Evolutionary conservation across 2,329 filamentous ascomycete genomes (phyloP).

Genomic region (Pyrenophora tritici-repentis): DNA sequence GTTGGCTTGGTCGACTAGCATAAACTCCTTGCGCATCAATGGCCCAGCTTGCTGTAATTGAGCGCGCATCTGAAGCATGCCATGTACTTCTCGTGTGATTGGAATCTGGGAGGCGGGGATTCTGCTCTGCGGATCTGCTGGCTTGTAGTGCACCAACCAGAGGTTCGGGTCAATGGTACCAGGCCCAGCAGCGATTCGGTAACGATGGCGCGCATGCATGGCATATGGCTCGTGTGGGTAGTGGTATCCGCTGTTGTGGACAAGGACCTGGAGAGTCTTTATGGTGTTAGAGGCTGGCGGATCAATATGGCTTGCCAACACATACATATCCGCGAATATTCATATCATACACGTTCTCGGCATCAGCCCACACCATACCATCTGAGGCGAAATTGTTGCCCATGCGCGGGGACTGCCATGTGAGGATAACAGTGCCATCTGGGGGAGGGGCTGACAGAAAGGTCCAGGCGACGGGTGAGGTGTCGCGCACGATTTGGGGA

Average conservation of each 20-base stretch:
- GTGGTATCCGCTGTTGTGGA: slow-evolving; percentile 80
- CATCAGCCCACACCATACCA: slow-evolving; percentile 87
- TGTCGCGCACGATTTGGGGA: slow-evolving; percentile 81
- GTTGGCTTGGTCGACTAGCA: slow-evolving; percentile 84
- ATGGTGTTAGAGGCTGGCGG: slow-evolving; percentile 7
- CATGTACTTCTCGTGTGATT: slow-evolving; percentile 62
- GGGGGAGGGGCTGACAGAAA: slow-evolving; percentile 77
- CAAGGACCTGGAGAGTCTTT: slow-evolving; percentile 88
- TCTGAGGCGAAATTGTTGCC: slow-evolving; percentile 83
- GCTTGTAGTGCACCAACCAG: slow-evolving; percentile 90
- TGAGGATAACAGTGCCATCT: slow-evolving; percentile 81
- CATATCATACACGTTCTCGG: slow-evolving; percentile 76
- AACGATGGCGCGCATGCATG: slow-evolving; percentile 79
- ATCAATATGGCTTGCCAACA: slow-evolving; percentile 7
- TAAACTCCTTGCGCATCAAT: slow-evolving; percentile 85
- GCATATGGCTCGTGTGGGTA: slow-evolving; percentile 73
- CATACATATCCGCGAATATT: slow-evolving; percentile 71
- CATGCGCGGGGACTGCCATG: slow-evolving; percentile 79
- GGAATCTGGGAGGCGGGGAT: slow-evolving; percentile 71
- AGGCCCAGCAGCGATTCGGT: slow-evolving; percentile 77
- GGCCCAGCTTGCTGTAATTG: slow-evolving; percentile 74
- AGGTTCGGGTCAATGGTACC: slow-evolving; percentile 77
- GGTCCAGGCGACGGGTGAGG: slow-evolving; percentile 89
- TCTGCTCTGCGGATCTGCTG: slow-evolving; percentile 73
- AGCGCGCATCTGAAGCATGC: slow-evolving; percentile 64